These are phyloP conservation scores for Prototheca cutis DNA, from an alignment of 163 green algal species.

Conservation along the genomic window DNA sequence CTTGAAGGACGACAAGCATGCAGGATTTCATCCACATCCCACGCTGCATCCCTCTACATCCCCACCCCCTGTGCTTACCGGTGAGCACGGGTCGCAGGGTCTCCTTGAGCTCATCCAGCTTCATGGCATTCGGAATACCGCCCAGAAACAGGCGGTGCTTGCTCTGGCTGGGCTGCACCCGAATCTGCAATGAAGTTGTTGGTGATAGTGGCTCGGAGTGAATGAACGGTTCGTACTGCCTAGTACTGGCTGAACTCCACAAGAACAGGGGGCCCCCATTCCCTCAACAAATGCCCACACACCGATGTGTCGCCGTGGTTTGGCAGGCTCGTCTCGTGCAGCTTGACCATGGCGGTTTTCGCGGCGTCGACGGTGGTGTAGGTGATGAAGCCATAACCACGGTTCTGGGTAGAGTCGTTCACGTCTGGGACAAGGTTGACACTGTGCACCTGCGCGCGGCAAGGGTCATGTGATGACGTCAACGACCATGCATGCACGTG, in stretches of 20 bases:
- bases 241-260: not conserved
- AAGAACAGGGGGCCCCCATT: too few relatives aligned
- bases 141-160: constrained; percentile 83
- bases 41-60: too few relatives aligned
- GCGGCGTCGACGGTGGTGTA: constrained; percentile 48
- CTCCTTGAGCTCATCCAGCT: constrained; percentile 40
- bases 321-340: constrained; percentile 46
- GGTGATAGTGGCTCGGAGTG: not conserved
- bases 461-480: not conserved
- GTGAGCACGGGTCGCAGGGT: constrained; percentile 26
- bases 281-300: too few relatives aligned
- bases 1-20: too few relatives aligned
- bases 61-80: too few relatives aligned
- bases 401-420: constrained; percentile 33
- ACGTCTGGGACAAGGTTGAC: constrained; percentile 50
- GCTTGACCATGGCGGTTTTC: constrained; percentile 36
- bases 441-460: constrained; percentile 29
- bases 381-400: constrained; percentile 67
- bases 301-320: constrained; percentile 50
- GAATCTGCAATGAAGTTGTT: constrained; percentile 33
- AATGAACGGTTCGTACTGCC: not conserved
- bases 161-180: constrained; percentile 55
- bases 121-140: constrained; percentile 64
- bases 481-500: not conserved
- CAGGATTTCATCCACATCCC: too few relatives aligned